phyloP scores from a whole-genome alignment of 306 rosid species.

The Prunus persica region Prunus_persica_NCBIv2 NC_034016.1:16374501-16375000 shows the following conservation, averaged over 20 bases:
- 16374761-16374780: conserved; percentile 48
- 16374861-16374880: conserved; percentile 66
- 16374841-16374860: conserved; percentile 44
- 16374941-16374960: conserved; percentile 11
- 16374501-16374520: neutral
- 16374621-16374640: conserved; percentile 49
- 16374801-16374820: conserved; percentile 45
- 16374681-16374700: neutral
- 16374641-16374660: conserved; percentile 5
- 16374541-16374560: conserved; percentile 50
- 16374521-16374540: neutral
- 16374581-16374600: conserved; percentile 78
- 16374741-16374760: conserved; percentile 42
- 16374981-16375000: conserved; percentile 61
- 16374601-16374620: conserved; percentile 31
- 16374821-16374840: conserved; percentile 64
- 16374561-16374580: conserved; percentile 80
- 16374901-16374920: conserved; percentile 27
- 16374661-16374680: neutral
- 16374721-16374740: conserved; percentile 47
- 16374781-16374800: conserved; percentile 36
- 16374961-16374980: conserved; percentile 69
- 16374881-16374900: conserved; percentile 60
- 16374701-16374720: neutral
- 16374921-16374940: conserved; percentile 4